These are phyloP conservation scores for Malania oleifera DNA, from an alignment of 164 flowering plant genomes.

Conservation along the genomic window DNA sequence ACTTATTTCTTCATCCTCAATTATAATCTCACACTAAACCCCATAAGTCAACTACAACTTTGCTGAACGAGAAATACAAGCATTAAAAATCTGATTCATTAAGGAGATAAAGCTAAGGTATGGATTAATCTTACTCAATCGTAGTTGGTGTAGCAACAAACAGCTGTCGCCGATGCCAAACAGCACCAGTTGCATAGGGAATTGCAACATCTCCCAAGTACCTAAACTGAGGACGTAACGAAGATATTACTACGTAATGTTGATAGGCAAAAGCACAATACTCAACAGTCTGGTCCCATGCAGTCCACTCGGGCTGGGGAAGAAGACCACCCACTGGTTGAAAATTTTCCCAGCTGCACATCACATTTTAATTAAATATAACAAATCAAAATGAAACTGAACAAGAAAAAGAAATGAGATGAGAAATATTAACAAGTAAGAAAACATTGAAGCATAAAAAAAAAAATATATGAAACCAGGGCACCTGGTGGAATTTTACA, in stretches of 20 bases:
- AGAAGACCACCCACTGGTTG: constrained; percentile 91
- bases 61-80: not conserved
- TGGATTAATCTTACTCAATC: constrained; percentile 61
- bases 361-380: constrained; percentile 9
- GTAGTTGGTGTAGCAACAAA: constrained; percentile 97
- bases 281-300: constrained; percentile 98
- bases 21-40: not conserved
- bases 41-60: not conserved
- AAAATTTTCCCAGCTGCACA: constrained; percentile 94
- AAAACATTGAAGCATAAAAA: constrained; percentile 1
- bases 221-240: constrained; percentile 93
- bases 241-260: constrained; percentile 81
- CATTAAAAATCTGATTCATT: not conserved
- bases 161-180: constrained; percentile 98
- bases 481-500: too few relatives aligned
- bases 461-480: too few relatives aligned
- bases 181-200: constrained; percentile 86
- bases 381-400: not conserved
- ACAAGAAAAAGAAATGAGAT: not conserved
- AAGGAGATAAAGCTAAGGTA: not conserved
- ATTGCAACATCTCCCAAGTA: constrained; percentile 98
- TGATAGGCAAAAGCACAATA: constrained; percentile 98
- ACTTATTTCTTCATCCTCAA: not conserved
- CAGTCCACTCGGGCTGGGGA: constrained; percentile 99
- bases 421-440: not conserved